A percentile compares a stretch with the other conserved stretches of the same genome.
These are phyloP conservation scores for Microglena sp. DNA, from an alignment of 139 green algal species.

Conservation along the genomic window DNA sequence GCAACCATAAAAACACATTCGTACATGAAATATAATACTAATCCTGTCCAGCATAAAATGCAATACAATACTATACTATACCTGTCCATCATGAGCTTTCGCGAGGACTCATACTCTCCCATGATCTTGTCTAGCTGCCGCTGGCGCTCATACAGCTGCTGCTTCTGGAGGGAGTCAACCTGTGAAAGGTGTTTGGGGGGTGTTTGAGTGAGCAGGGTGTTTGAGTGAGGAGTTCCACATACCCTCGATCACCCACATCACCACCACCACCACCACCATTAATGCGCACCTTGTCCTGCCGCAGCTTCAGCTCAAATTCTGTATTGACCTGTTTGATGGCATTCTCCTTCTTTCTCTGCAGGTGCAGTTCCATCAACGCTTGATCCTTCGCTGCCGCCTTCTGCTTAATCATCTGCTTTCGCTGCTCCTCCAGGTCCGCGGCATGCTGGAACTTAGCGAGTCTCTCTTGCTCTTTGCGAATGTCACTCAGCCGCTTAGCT, in stretches of 20 bases:
- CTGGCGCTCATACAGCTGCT: neutral
- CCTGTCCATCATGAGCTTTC: slow-evolving; percentile 34
- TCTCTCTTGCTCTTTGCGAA: slow-evolving; percentile 19
- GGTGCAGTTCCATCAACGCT: neutral
- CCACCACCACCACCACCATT: neutral
- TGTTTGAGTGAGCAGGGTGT: neutral
- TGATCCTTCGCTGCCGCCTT: neutral
- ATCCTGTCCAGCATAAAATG: too few species aligned
- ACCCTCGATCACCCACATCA: neutral
- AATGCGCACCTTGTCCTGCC: neutral
- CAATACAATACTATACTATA: too few species aligned
- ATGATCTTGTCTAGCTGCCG: neutral
- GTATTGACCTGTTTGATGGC: neutral
- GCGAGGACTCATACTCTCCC: neutral
- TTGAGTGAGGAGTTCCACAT: neutral
- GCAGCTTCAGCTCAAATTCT: neutral
- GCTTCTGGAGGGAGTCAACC: neutral
- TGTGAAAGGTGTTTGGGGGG: neutral
- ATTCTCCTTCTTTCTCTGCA: neutral
- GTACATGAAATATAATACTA: too few species aligned
- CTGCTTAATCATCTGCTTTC: slow-evolving; percentile 40
- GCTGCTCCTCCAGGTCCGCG: slow-evolving; percentile 32
- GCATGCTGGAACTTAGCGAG: slow-evolving; percentile 40
- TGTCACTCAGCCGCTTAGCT: slow-evolving; percentile 21
- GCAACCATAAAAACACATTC: too few species aligned